A percentile compares a stretch with the other conserved stretches of the same genome.
Conservation (phyloP, 2,329 filamentous ascomycete species). For the Aspergillus awamori region DNA sequence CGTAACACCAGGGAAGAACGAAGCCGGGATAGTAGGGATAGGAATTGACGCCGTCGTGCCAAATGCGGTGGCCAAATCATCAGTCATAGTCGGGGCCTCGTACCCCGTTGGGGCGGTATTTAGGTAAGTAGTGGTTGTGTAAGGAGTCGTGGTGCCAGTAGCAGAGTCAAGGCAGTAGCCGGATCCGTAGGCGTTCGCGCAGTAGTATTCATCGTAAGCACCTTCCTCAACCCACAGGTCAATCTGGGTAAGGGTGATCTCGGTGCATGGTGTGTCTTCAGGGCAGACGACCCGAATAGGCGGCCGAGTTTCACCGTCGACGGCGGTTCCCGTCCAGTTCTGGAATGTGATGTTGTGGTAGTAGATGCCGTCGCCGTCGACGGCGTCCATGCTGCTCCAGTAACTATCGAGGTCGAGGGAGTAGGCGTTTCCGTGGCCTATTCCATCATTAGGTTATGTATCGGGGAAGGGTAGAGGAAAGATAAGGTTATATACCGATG, state of each 20-base stretch:
- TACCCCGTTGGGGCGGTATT: too few species aligned
- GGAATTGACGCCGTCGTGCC: conserved; percentile 29
- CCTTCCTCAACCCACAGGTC: conserved; percentile 48
- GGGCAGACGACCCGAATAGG: conserved; percentile 59
- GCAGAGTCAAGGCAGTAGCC: conserved; percentile 50
- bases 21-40: conserved; percentile 24
- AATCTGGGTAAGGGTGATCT: conserved; percentile 55
- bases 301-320: conserved; percentile 53
- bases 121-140: conserved; percentile 27
- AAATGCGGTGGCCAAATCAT: conserved; percentile 29
- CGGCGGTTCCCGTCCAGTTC: conserved; percentile 58
- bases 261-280: conserved; percentile 55
- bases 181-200: conserved; percentile 53
- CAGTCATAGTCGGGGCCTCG: conserved; percentile 32
- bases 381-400: conserved; percentile 51
- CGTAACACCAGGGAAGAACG: conserved; percentile 36
- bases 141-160: conserved; percentile 21
- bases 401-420: conserved; percentile 58
- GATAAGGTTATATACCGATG: conserved; percentile 38
- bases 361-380: conserved; percentile 55
- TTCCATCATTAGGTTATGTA: too few species aligned
- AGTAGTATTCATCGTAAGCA: conserved; percentile 42
- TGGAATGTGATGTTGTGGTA: conserved; percentile 57
- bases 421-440: conserved; percentile 62
- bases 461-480: too few species aligned